Evolutionary conservation across 2,329 filamentous ascomycete genomes (phyloP), one percentile per base, ranked within the genome.

Genomic region (Tolypocladium endophyticum): DNA sequence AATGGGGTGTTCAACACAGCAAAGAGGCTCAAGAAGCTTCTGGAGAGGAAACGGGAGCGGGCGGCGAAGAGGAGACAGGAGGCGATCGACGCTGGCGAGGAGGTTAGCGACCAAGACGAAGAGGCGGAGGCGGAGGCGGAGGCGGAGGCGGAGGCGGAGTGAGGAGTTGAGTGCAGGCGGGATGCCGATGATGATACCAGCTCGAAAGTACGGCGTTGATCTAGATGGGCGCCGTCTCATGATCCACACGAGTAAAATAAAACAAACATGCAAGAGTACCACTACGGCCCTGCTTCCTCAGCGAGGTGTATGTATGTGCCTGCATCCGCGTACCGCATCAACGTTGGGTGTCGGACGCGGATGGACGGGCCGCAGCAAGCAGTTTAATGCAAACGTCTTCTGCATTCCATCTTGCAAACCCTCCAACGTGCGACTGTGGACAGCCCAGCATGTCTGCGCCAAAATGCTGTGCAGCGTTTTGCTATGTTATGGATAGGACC

Each of bases 1-100:
- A 87, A 88, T 36, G 94, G 94, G 0, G 90, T 95, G 0, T 97
- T 97, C 69, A 96, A 95, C 71, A 82, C 84, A 4, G 92, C 92
- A 1, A 95, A 91, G 77, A 88, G 87, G 65, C 70, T 97, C 67
- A 89, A 88, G 71, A 90, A 88, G 71, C 72, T 97, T 64, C 72
- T 97, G 61, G 89, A 92, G 28, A 86, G 81, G 76, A 91, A 91
- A 73, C 80, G 77, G 64, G 82, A 85, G 60, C 77, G 84, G 59
- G 82, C 80, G 56, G 82, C 81, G 16, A 85, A 77, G 72, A 81
- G 77, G 70, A 80, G 81, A 62, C 78, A 80, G 63, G 79, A 78
- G 62, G 80, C 78, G 4, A 75, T 79, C 35, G 80, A 81, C 28
- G 76, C 76, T 0, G 79, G 78, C 1, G 80, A 81, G 62, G 78